These are phyloP conservation scores for Colletotrichum sp. DNA, from an alignment of 2,329 filamentous ascomycete genomes.

Conservation along the genomic window DNA sequence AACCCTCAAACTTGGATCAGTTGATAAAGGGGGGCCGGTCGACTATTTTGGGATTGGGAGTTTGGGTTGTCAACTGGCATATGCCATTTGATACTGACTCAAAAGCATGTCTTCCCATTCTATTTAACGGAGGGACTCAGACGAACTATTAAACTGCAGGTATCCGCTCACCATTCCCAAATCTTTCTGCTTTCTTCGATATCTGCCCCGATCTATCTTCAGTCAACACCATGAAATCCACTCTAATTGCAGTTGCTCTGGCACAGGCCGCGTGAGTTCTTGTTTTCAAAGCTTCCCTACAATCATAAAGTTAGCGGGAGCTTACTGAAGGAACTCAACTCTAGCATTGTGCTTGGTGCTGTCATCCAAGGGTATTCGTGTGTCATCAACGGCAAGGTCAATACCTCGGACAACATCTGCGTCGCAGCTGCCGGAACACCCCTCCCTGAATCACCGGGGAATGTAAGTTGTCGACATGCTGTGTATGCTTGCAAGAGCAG, in stretches of 20 bases:
- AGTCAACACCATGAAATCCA: not conserved
- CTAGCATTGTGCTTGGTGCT: not conserved
- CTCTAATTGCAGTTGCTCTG: not conserved
- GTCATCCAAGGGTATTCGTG: not conserved
- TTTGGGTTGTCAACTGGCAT: not conserved
- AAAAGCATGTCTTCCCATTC: accelerated
- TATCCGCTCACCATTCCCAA: not conserved
- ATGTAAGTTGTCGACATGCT: not conserved
- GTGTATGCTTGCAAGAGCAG: accelerated
- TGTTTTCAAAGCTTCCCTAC: accelerated
- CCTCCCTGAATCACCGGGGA: not conserved
- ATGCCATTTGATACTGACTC: not conserved
- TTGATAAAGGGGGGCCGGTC: not conserved
- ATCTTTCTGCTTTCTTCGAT: not conserved
- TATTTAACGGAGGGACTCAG: not conserved
- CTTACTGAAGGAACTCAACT: not conserved
- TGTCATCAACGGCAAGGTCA: not conserved
- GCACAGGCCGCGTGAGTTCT: not conserved
- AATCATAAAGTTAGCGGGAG: accelerated
- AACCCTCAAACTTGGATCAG: not conserved
- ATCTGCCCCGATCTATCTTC: not conserved
- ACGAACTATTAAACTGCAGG: not conserved
- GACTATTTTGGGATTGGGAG: too few species aligned
- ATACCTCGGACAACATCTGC: not conserved
- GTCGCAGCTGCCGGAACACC: too few species aligned